Evolutionary conservation across 768 basidiomycete species (phyloP).

Genomic region (Tylopilus vinaceipallidus): DNA sequence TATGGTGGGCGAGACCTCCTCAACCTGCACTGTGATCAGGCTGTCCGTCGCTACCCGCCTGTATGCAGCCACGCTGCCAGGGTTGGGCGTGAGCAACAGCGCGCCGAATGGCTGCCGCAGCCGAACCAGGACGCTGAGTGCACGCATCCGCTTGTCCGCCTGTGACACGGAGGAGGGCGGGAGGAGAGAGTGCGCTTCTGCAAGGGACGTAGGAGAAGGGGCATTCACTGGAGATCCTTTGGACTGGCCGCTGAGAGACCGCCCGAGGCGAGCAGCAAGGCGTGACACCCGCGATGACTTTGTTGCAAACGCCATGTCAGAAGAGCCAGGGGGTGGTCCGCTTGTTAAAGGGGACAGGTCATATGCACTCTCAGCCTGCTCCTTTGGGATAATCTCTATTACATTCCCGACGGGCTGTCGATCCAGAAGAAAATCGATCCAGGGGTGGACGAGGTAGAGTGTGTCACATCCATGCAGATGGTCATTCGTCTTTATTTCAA

Average conservation of each 20-base stretch:
- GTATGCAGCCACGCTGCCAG: constrained; percentile 1
- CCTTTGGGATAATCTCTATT: fast-evolving
- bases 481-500: neutral
- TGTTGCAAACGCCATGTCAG: neutral
- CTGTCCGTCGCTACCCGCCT: constrained; percentile 10
- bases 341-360: neutral
- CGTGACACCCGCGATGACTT: neutral
- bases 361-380: neutral
- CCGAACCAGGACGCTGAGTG: neutral
- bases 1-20: constrained; percentile 2
- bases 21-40: too few species aligned
- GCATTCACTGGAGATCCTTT: too few species aligned
- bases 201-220: too few species aligned
- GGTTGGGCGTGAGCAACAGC: constrained; percentile 1
- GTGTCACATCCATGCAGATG: neutral
- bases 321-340: too few species aligned
- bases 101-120: neutral
- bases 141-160: neutral
- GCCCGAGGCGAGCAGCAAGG: neutral
- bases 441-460: neutral
- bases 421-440: neutral
- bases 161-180: neutral
- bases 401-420: neutral
- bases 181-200: too few species aligned
- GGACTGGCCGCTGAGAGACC: neutral